Evolutionary conservation across 352 stramenopile genomes (phyloP).

Genomic region (Globisporangium megalacanthum): DNA sequence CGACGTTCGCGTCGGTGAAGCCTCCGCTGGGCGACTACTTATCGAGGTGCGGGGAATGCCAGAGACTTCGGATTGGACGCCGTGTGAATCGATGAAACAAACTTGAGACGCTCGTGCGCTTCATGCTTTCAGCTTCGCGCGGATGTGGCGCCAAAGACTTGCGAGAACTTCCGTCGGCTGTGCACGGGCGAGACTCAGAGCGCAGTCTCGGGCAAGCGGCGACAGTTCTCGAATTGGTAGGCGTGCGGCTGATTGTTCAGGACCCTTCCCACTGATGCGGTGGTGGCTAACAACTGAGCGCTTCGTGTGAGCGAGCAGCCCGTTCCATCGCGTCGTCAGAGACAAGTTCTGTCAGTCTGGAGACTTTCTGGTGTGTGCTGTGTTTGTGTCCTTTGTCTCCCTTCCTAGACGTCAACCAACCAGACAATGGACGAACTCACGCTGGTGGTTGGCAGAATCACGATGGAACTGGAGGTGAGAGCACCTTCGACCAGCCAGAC

Average conservation of each 20-base stretch:
- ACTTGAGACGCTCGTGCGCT: not conserved
- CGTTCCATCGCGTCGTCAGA: slow-evolving; percentile 91
- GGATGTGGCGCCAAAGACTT: slow-evolving; percentile 93
- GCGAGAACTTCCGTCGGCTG: slow-evolving; percentile 95
- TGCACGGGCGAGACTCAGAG: slow-evolving; percentile 91
- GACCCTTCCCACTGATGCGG: too few species aligned
- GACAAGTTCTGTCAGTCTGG: slow-evolving; percentile 90
- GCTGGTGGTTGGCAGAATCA: slow-evolving; percentile 31
- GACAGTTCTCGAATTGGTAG: slow-evolving; percentile 48
- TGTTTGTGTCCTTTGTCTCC: slow-evolving; percentile 15
- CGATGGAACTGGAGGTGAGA: slow-evolving; percentile 76
- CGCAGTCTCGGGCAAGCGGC: slow-evolving; percentile 45
- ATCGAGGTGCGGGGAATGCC: slow-evolving; percentile 71
- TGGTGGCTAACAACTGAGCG: too few species aligned
- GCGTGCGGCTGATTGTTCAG: slow-evolving; percentile 14
- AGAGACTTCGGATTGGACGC: not conserved
- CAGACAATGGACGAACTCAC: too few species aligned
- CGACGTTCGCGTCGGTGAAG: slow-evolving; percentile 91
- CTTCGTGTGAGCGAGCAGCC: slow-evolving; percentile 18
- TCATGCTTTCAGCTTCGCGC: slow-evolving; percentile 62
- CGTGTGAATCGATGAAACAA: not conserved
- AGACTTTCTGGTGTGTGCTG: slow-evolving; percentile 71
- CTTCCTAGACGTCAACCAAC: too few species aligned
- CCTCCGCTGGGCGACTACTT: slow-evolving; percentile 80
- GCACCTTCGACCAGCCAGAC: slow-evolving; percentile 70